phyloP scores from a whole-genome alignment of 768 basidiomycete genomes.

The Lactarius quietus region DNA sequence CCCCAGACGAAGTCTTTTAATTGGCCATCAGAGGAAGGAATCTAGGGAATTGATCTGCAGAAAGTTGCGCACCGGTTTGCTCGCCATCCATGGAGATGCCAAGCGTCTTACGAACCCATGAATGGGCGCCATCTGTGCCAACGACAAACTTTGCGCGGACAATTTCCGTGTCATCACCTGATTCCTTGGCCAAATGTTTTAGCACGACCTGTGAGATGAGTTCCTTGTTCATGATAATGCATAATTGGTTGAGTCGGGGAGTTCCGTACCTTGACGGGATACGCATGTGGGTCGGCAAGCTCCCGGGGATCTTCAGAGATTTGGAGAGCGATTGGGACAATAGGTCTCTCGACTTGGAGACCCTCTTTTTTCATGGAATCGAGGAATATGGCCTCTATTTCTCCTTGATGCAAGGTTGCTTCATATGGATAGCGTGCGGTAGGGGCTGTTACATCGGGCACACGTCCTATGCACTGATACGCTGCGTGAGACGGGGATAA shows the following conservation, averaged over 20 bases:
- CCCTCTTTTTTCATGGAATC: slow-evolving; percentile 50
- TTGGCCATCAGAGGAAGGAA: neutral
- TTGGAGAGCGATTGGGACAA: slow-evolving; percentile 47
- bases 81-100: slow-evolving; percentile 74
- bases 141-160: slow-evolving; percentile 72
- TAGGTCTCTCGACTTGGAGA: slow-evolving; percentile 48
- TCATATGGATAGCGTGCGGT: slow-evolving; percentile 71
- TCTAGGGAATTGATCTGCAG: neutral
- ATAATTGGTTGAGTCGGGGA: neutral
- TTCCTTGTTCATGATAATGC: neutral
- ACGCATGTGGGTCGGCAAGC: slow-evolving; percentile 39
- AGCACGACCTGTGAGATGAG: slow-evolving; percentile 40
- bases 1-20: slow-evolving; percentile 72
- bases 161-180: slow-evolving; percentile 45
- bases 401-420: slow-evolving; percentile 64
- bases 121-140: slow-evolving; percentile 79
- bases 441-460: slow-evolving; percentile 56
- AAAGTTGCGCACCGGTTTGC: slow-evolving; percentile 41
- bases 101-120: slow-evolving; percentile 71
- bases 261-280: slow-evolving; percentile 35
- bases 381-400: slow-evolving; percentile 56
- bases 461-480: slow-evolving; percentile 55
- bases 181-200: slow-evolving; percentile 38
- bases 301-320: slow-evolving; percentile 41
- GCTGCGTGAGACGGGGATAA: neutral